Conservation (phyloP, 2,329 filamentous ascomycete species). For the Talaromyces marneffei region DNA sequence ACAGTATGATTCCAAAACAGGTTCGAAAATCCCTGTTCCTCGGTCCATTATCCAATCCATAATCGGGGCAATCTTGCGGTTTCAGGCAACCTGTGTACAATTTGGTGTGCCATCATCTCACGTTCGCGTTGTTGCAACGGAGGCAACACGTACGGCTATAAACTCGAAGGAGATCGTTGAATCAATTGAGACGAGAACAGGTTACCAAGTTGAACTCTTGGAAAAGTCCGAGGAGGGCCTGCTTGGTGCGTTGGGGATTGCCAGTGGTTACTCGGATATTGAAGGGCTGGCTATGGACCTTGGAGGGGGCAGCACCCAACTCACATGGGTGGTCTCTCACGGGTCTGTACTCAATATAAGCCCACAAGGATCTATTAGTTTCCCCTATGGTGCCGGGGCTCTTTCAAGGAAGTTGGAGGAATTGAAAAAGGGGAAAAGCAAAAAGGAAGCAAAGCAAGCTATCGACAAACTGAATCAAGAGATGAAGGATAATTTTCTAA, state of each 20-base stretch:
- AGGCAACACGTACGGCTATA: constrained; percentile 74
- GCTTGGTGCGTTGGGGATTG: constrained; percentile 75
- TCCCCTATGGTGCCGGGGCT: constrained; percentile 65
- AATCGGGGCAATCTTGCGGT: constrained; percentile 60
- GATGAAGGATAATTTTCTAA: constrained; percentile 54
- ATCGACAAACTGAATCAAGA: constrained; percentile 42
- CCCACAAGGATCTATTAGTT: constrained; percentile 54
- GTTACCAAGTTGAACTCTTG: constrained; percentile 66
- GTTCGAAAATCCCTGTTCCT: constrained; percentile 48
- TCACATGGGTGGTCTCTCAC: constrained; percentile 58
- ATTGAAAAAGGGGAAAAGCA: constrained; percentile 43
- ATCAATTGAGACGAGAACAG: constrained; percentile 58
- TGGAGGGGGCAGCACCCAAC: constrained; percentile 67
- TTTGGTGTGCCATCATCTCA: constrained; percentile 60
- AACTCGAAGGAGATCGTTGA: constrained; percentile 65
- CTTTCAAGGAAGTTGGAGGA: constrained; percentile 45
- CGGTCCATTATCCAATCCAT: constrained; percentile 58
- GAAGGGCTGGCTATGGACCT: constrained; percentile 79
- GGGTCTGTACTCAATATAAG: constrained; percentile 48
- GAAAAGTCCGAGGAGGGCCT: constrained; percentile 75
- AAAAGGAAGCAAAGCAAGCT: constrained; percentile 18
- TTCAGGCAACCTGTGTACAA: constrained; percentile 63
- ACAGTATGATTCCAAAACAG: constrained; percentile 45
- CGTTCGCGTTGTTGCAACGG: constrained; percentile 74
- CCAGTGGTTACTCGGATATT: constrained; percentile 64